Evolutionary conservation across 768 basidiomycete genomes (phyloP).

Genomic region (Russula dissimulans): DNA sequence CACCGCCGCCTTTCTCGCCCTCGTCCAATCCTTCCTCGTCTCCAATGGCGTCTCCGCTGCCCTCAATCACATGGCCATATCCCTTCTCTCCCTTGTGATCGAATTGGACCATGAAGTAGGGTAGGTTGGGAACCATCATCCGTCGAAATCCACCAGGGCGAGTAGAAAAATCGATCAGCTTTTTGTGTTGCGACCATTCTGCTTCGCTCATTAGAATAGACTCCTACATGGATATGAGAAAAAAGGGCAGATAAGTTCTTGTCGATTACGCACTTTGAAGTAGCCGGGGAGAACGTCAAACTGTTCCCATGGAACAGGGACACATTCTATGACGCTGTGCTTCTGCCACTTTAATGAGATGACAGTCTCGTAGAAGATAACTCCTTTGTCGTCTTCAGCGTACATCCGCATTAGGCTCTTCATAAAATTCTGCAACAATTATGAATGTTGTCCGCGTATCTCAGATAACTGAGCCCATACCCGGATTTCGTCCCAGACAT

Average conservation of each 20-base stretch:
- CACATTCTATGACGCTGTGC: conserved; percentile 89
- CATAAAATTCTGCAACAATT: conserved; percentile 52
- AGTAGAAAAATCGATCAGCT: conserved; percentile 86
- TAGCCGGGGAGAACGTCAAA: conserved; percentile 87
- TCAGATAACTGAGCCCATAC: conserved; percentile 38
- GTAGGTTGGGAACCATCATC: conserved; percentile 91
- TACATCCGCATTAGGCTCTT: conserved; percentile 97
- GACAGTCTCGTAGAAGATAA: conserved; percentile 93
- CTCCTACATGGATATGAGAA: conserved; percentile 44
- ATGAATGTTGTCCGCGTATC: background rate
- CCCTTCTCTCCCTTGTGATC: conserved; percentile 97
- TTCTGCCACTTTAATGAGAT: conserved; percentile 77
- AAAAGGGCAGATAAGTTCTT: background rate
- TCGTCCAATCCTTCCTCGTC: conserved; percentile 65
- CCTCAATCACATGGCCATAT: conserved; percentile 97
- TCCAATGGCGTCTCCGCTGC: conserved; percentile 57
- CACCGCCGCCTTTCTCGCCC: conserved; percentile 84
- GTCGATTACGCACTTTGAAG: conserved; percentile 62
- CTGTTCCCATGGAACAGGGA: conserved; percentile 83
- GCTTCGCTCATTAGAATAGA: conserved; percentile 87
- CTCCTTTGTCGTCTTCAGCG: conserved; percentile 85
- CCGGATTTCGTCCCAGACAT: conserved; percentile 95
- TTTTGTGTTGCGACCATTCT: conserved; percentile 98
- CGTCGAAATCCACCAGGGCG: conserved; percentile 90
- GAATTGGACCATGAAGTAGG: conserved; percentile 99